Conservation (phyloP, 169 alveolate species). For the Plasmodium gaboni region DNA sequence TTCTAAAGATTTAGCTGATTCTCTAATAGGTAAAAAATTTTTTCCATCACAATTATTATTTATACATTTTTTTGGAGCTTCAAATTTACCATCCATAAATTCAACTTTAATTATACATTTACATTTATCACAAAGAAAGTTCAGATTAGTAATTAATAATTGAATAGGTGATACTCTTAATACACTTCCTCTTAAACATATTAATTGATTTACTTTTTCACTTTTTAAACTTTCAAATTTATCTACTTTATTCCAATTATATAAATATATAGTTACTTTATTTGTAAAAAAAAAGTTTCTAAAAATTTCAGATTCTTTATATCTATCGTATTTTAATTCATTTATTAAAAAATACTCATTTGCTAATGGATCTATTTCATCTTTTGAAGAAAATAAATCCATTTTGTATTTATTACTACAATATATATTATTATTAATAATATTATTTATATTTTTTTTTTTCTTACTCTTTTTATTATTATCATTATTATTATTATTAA, state of each 20-base stretch:
- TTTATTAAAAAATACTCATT: constrained; percentile 13
- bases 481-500: background rate
- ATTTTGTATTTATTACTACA: background rate
- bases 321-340: constrained; percentile 33
- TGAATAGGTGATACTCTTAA: constrained; percentile 73
- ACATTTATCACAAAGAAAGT: constrained; percentile 72
- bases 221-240: constrained; percentile 65
- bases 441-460: background rate
- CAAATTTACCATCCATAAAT: constrained; percentile 68
- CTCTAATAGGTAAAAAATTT: constrained; percentile 39
- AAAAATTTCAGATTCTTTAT: constrained; percentile 45
- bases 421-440: background rate
- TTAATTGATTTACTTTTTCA: constrained; percentile 62
- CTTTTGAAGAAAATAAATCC: constrained; percentile 13
- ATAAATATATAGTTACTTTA: constrained; percentile 49
- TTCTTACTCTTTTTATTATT: background rate
- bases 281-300: constrained; percentile 27
- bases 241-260: constrained; percentile 63
- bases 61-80: constrained; percentile 41
- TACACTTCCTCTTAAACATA: constrained; percentile 66
- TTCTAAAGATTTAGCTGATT: constrained; percentile 73
- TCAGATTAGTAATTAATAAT: constrained; percentile 33
- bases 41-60: constrained; percentile 32
- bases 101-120: constrained; percentile 34
- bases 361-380: constrained; percentile 26